Percentiles rank a stretch among this genome's conserved stretches.
Conservation (phyloP, 2,329 filamentous ascomycete species). For the Coleophoma crateriformis region DNA sequence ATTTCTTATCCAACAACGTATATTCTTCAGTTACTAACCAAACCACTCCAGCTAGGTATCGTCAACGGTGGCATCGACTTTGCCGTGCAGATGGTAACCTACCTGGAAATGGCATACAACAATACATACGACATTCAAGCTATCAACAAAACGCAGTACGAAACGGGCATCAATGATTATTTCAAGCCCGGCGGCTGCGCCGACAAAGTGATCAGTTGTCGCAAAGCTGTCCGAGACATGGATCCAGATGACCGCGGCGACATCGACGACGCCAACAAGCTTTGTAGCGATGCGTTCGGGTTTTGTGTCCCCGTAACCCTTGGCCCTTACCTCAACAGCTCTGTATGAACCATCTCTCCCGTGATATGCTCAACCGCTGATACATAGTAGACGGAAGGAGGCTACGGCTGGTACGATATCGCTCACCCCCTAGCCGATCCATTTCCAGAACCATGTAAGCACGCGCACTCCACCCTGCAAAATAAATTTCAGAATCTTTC, state of each 20-base stretch:
- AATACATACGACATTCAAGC: conserved; percentile 46
- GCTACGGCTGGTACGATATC: conserved; percentile 16
- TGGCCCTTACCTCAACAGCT: neutral
- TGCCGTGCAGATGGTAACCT: conserved; percentile 39
- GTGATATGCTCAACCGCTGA: neutral
- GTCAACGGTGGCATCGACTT: conserved; percentile 64
- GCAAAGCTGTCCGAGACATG: conserved; percentile 33
- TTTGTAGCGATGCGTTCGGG: conserved; percentile 8
- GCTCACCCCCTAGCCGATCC: conserved; percentile 7
- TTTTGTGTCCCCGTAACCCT: too few relatives aligned
- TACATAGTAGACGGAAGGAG: neutral
- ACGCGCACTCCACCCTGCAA: too few relatives aligned
- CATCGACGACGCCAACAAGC: conserved; percentile 32
- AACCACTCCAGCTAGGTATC: conserved; percentile 44
- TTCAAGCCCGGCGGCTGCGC: conserved; percentile 42
- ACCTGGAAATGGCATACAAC: conserved; percentile 16
- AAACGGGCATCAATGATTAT: conserved; percentile 34
- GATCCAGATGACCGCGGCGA: conserved; percentile 41
- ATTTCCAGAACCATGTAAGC: conserved; percentile 1
- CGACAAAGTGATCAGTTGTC: conserved; percentile 44
- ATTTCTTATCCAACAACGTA: too few relatives aligned
- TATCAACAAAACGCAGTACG: conserved; percentile 37
- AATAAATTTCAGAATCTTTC: too few relatives aligned
- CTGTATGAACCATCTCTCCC: neutral
- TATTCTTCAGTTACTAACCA: too few relatives aligned